Percentiles rank a stretch among this genome's conserved stretches.
phyloP scores from a whole-genome alignment of 768 basidiomycete species.

The Collybia sordida region DNA sequence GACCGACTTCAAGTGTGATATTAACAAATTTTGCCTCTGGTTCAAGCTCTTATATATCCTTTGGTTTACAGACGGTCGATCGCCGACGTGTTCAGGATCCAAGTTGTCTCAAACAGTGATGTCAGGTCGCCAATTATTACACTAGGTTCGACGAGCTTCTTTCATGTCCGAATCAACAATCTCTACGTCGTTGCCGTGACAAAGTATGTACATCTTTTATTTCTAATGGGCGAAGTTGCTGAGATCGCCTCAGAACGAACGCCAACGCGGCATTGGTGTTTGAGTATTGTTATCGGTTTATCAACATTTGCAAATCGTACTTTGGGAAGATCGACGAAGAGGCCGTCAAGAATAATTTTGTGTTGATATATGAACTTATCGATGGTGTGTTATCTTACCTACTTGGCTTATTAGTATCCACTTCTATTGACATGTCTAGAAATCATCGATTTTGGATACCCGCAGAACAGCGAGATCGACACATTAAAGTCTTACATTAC shows the following conservation, averaged over 20 bases:
- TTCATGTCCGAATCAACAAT: slow-evolving; percentile 95
- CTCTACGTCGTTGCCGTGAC: slow-evolving; percentile 95
- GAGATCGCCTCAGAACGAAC: slow-evolving; percentile 64
- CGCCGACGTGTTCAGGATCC: slow-evolving; percentile 97
- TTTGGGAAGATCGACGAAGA: slow-evolving; percentile 99
- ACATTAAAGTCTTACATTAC: slow-evolving; percentile 98
- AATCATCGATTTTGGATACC: slow-evolving; percentile 98
- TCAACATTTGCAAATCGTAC: slow-evolving; percentile 91
- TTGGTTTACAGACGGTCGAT: slow-evolving; percentile 75
- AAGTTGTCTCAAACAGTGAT: slow-evolving; percentile 97
- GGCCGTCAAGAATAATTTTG: slow-evolving; percentile 98
- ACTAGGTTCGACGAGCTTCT: slow-evolving; percentile 97
- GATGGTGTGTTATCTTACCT: slow-evolving; percentile 66
- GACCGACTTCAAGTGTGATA: slow-evolving; percentile 89
- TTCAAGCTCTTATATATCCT: slow-evolving; percentile 4
- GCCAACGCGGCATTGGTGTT: slow-evolving; percentile 97
- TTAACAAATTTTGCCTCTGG: slow-evolving; percentile 3
- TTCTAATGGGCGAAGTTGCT: neutral
- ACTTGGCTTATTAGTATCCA: neutral
- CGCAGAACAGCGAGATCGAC: slow-evolving; percentile 98
- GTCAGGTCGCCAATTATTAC: slow-evolving; percentile 97
- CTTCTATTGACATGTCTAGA: slow-evolving; percentile 40
- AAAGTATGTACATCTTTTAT: slow-evolving; percentile 56
- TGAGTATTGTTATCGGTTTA: slow-evolving; percentile 97
- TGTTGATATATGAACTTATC: slow-evolving; percentile 95